These are phyloP conservation scores for Candida loeiensis DNA, from an alignment of 805 yeast genomes.

Conservation along the genomic window DNA sequence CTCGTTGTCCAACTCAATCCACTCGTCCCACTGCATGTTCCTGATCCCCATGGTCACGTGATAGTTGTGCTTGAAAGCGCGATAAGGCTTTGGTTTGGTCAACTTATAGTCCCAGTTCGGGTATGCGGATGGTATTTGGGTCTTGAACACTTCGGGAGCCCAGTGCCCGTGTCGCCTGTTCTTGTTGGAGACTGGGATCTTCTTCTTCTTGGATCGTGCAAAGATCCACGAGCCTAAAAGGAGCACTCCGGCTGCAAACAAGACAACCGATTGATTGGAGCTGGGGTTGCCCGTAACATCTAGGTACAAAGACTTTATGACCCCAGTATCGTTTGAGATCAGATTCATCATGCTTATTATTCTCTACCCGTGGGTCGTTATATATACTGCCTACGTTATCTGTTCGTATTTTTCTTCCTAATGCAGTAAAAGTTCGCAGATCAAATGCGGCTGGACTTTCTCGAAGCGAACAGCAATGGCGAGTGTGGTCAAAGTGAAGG, in stretches of 20 bases:
- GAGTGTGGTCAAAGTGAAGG: neutral
- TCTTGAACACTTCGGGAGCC: constrained; percentile 49
- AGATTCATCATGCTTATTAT: neutral
- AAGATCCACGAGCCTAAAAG: neutral
- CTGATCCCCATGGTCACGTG: constrained; percentile 69
- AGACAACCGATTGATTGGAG: neutral
- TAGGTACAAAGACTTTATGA: neutral
- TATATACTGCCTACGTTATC: constrained; percentile 1
- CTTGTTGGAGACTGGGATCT: constrained; percentile 28
- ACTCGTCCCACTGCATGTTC: constrained; percentile 53
- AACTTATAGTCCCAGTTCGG: constrained; percentile 46
- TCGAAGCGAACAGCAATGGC: neutral
- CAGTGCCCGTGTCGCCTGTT: constrained; percentile 48
- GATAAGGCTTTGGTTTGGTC: constrained; percentile 57
- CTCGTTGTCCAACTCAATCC: constrained; percentile 70
- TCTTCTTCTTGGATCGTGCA: constrained; percentile 1
- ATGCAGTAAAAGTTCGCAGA: constrained; percentile 1
- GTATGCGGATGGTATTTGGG: constrained; percentile 49
- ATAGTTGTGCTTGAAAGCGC: constrained; percentile 66
- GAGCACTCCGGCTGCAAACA: constrained; percentile 1
- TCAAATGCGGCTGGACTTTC: neutral
- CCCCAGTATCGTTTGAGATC: neutral
- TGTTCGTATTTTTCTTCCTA: constrained; percentile 2
- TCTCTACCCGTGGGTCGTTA: neutral
- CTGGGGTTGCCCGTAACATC: neutral